A percentile compares a stretch with the other conserved stretches of the same genome.
Evolutionary conservation across 495 filamentous ascomycete species (phyloP).

Genomic region (Xylaria grammica): DNA sequence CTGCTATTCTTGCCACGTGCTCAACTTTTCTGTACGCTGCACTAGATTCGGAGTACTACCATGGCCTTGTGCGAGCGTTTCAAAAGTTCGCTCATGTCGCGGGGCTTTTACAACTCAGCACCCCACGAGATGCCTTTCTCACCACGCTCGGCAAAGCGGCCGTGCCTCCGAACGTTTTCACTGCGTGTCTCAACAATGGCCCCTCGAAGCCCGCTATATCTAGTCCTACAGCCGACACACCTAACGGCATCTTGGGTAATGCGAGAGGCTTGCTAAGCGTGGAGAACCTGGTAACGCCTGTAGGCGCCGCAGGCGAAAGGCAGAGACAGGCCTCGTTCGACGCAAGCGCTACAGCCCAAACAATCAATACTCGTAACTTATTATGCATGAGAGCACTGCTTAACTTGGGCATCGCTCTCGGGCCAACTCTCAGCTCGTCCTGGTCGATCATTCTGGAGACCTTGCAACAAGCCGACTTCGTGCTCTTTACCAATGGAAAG

Average conservation of each 20-base stretch:
- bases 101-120: constrained; percentile 79
- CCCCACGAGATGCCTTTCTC: constrained; percentile 90
- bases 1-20: constrained; percentile 88
- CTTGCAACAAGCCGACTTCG: constrained; percentile 85
- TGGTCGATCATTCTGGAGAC: constrained; percentile 93
- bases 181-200: constrained; percentile 60
- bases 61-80: constrained; percentile 88
- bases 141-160: constrained; percentile 93
- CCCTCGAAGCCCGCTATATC: constrained; percentile 44
- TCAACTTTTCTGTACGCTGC: constrained; percentile 93
- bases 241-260: constrained; percentile 62
- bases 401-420: constrained; percentile 92
- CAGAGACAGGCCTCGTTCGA: constrained; percentile 60
- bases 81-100: constrained; percentile 97
- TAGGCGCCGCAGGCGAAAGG: constrained; percentile 53
- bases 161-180: constrained; percentile 76
- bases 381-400: constrained; percentile 87
- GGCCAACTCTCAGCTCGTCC: constrained; percentile 79
- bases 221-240: constrained; percentile 51
- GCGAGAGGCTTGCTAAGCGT: constrained; percentile 68
- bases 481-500: constrained; percentile 68
- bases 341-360: constrained; percentile 43
- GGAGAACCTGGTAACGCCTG: constrained; percentile 62
- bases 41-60: constrained; percentile 92
- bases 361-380: constrained; percentile 85